A percentile compares a stretch with the other conserved stretches of the same genome.
phyloP scores from a whole-genome alignment of 495 filamentous ascomycete species.

The Trichoderma asperelloides region DNA sequence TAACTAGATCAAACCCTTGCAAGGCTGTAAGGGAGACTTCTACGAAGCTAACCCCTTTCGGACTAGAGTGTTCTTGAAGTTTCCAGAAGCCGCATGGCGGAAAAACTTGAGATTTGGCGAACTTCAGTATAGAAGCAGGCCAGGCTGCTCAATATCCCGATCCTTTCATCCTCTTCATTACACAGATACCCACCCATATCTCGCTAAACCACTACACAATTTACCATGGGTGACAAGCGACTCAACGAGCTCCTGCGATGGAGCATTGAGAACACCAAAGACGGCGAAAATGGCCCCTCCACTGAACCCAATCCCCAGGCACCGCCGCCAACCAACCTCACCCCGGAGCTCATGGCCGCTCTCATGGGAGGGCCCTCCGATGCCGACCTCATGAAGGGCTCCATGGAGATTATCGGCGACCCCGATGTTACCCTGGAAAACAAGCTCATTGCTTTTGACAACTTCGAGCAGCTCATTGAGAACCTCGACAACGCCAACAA shows the following conservation, averaged over 20 bases:
- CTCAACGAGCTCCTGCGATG: conserved; percentile 79
- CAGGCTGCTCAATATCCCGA: neutral
- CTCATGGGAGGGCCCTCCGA: conserved; percentile 76
- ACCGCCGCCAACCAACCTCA: conserved; percentile 34
- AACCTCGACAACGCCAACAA: conserved; percentile 93
- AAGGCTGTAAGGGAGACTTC: neutral
- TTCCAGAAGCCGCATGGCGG: conserved; percentile 10
- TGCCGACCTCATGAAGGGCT: conserved; percentile 77
- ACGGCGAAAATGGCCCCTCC: conserved; percentile 32
- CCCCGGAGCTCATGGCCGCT: conserved; percentile 55
- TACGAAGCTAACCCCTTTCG: conserved; percentile 7
- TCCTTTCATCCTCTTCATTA: neutral
- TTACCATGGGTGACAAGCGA: conserved; percentile 32
- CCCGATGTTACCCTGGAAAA: conserved; percentile 56
- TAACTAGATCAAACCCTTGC: too few species aligned
- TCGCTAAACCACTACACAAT: conserved; percentile 10
- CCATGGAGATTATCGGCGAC: conserved; percentile 66
- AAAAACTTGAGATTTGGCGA: neutral
- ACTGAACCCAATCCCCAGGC: conserved; percentile 20
- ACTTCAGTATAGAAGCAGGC: neutral
- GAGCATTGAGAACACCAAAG: conserved; percentile 70
- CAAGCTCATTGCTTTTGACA: conserved; percentile 85
- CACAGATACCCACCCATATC: neutral
- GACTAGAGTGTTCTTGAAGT: conserved; percentile 9
- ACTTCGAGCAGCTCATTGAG: conserved; percentile 90